A percentile compares a stretch with the other conserved stretches of the same genome.
Conservation (phyloP, 106 monocot genomes). For the Acanthochlamys bracteata region DNA sequence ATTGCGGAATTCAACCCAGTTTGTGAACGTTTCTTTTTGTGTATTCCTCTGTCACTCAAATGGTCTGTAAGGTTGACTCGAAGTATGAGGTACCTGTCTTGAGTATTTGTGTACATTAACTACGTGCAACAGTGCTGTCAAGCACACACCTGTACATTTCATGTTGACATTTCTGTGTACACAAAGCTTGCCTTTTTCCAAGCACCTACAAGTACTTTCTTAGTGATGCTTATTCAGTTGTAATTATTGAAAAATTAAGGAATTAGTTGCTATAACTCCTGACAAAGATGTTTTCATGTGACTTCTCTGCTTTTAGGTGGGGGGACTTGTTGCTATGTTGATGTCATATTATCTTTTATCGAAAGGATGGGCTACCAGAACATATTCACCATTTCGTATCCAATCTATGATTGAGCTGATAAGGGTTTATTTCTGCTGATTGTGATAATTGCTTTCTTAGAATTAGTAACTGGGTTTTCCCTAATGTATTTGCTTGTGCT, state of each 20-base stretch:
- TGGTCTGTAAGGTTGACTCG: no score
- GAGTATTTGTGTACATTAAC: no score
- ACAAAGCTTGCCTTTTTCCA: background rate
- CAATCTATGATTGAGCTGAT: constrained; percentile 9
- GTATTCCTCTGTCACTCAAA: no score
- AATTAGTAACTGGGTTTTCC: background rate
- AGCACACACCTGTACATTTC: no score
- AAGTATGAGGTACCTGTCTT: no score
- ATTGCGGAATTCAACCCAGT: no score
- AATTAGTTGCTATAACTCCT: background rate
- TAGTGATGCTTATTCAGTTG: background rate
- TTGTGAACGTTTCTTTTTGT: no score
- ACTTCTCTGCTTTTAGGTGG: constrained; percentile 33
- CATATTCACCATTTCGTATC: constrained; percentile 84
- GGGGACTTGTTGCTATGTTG: constrained; percentile 68
- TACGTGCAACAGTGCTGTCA: no score
- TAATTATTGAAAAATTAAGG: background rate
- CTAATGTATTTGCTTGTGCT: background rate
- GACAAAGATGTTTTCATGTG: background rate
- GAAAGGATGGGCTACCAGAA: constrained; percentile 68
- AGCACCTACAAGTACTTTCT: background rate
- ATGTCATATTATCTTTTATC: constrained; percentile 66
- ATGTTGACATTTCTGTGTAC: background rate
- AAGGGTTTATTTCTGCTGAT: no score
- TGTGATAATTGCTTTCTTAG: background rate